A percentile compares a stretch with the other conserved stretches of the same genome.
These are phyloP conservation scores for Lichtheimia ornata DNA, from an alignment of 371 early-diverging fungal species.

Conservation along the genomic window DNA sequence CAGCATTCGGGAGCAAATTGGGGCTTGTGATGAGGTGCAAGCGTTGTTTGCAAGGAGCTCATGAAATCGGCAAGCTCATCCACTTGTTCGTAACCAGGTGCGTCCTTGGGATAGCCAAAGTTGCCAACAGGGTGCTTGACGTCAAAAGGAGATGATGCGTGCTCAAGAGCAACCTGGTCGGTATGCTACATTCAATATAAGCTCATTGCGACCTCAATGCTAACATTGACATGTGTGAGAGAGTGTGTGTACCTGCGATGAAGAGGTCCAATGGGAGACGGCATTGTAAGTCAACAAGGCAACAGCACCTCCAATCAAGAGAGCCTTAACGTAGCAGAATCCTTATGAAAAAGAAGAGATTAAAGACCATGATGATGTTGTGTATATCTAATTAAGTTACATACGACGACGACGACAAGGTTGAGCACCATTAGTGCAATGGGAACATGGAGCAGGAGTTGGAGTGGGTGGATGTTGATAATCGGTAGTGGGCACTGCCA, in stretches of 20 bases:
- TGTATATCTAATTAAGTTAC: background rate
- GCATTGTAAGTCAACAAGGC: background rate
- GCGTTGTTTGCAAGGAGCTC: conserved; percentile 4
- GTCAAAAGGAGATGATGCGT: conserved; percentile 6
- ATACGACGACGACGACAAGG: conserved; percentile 3
- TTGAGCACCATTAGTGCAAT: background rate
- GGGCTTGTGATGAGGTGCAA: conserved; percentile 3
- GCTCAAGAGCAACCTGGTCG: background rate
- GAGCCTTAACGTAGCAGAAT: background rate
- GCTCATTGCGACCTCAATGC: background rate
- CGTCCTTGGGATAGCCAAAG: conserved; percentile 7
- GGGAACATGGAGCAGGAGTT: background rate
- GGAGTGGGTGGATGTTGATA: conserved; percentile 4
- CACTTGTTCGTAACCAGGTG: background rate
- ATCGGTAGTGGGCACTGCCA: conserved; percentile 15
- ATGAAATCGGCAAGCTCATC: conserved; percentile 11
- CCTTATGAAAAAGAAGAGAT: background rate
- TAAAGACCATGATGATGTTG: background rate
- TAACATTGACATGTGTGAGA: background rate
- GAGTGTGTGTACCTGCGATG: background rate
- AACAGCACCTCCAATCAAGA: conserved; percentile 1
- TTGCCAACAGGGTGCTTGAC: background rate
- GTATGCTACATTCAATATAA: background rate
- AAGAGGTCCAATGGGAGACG: background rate
- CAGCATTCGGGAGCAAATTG: conserved; percentile 11